Conservation (phyloP, 768 basidiomycete genomes). For the Xerocomellus dryophilus region DNA sequence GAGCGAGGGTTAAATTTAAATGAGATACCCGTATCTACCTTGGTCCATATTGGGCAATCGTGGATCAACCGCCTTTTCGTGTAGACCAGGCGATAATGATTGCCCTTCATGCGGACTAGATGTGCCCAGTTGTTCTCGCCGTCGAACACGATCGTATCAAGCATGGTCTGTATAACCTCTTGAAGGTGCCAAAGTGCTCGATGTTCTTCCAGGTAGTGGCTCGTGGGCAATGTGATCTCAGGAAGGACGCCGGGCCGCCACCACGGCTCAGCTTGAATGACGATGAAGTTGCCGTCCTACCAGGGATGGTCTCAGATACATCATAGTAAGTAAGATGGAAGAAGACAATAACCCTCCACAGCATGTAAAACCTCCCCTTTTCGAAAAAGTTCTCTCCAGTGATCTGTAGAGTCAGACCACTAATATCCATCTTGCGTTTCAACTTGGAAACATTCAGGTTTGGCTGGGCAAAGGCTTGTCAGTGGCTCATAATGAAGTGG, state of each 20-base stretch:
- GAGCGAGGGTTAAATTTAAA: neutral
- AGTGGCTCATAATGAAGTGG: neutral
- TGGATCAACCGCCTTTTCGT: conserved; percentile 20
- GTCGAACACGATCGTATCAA: conserved; percentile 30
- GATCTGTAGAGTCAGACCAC: conserved; percentile 21
- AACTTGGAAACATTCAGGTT: conserved; percentile 20
- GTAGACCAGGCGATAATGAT: conserved; percentile 27
- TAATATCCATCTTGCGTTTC: conserved; percentile 25
- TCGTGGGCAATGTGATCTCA: neutral
- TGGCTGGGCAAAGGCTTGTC: conserved; percentile 12
- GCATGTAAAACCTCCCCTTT: conserved; percentile 23
- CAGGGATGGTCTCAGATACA: conserved; percentile 6
- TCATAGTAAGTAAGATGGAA: neutral
- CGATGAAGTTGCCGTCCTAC: conserved; percentile 28
- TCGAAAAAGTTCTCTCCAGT: neutral
- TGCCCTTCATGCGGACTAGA: conserved; percentile 30
- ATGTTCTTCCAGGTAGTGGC: conserved; percentile 14
- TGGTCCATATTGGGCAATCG: conserved; percentile 30
- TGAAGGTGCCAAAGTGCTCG: conserved; percentile 23
- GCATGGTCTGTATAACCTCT: conserved; percentile 35
- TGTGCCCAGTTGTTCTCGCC: conserved; percentile 35
- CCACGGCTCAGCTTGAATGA: conserved; percentile 33
- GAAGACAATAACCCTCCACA: conserved; percentile 26
- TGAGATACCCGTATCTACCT: conserved; percentile 12
- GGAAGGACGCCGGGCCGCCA: conserved; percentile 13